Evolutionary conservation across 768 basidiomycete genomes (phyloP).

Genomic region (Sporobolomyces pararoseus): DNA sequence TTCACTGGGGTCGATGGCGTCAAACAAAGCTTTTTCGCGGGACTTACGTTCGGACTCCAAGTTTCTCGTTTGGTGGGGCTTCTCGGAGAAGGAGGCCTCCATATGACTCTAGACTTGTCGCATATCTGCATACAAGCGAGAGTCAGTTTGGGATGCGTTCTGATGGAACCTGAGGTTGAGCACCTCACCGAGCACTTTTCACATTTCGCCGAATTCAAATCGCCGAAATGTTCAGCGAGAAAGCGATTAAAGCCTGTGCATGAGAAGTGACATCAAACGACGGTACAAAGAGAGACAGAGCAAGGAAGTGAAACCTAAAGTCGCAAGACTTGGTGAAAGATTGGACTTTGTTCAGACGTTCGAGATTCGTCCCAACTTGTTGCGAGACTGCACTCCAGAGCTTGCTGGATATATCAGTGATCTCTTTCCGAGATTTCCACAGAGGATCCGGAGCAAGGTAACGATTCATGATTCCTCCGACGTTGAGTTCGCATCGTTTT

Average conservation of each 20-base stretch:
- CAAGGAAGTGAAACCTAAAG: too few relatives aligned
- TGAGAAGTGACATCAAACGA: neutral
- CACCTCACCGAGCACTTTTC: slow-evolving; percentile 49
- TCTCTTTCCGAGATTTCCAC: slow-evolving; percentile 48
- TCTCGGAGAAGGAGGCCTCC: too few relatives aligned
- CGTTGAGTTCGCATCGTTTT: slow-evolving; percentile 49
- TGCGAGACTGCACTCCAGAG: slow-evolving; percentile 51
- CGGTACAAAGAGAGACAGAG: neutral
- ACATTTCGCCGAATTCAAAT: slow-evolving; percentile 53
- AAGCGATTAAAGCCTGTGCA: slow-evolving; percentile 55
- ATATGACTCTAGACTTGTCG: too few relatives aligned
- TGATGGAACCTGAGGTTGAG: too few relatives aligned
- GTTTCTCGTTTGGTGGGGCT: too few relatives aligned
- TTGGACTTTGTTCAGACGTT: slow-evolving; percentile 52
- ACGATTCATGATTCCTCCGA: slow-evolving; percentile 53
- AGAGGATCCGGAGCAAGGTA: slow-evolving; percentile 51
- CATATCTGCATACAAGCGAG: too few relatives aligned
- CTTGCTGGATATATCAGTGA: slow-evolving; percentile 48
- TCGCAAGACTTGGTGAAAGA: too few relatives aligned
- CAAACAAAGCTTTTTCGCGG: too few relatives aligned
- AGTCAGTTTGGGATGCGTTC: too few relatives aligned
- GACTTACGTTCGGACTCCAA: too few relatives aligned
- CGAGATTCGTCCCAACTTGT: slow-evolving; percentile 53
- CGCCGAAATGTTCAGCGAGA: slow-evolving; percentile 55
- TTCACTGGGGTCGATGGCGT: too few relatives aligned